These are phyloP conservation scores for Quercus bicolor DNA, from an alignment of 306 rosid genomes.

Conservation along the genomic window DNA sequence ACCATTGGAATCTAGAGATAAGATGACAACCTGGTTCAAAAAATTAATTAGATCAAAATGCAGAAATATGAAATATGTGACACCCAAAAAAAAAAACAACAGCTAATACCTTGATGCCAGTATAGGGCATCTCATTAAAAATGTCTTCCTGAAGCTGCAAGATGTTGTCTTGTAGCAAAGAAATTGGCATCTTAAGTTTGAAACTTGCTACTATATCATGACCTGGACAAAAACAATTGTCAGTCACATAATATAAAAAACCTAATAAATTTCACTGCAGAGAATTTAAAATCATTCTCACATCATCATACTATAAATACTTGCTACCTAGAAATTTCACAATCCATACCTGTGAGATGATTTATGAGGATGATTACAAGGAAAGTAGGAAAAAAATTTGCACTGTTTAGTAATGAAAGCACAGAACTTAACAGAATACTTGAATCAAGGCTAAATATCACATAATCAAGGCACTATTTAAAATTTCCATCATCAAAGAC, in stretches of 20 bases:
- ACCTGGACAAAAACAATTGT: conserved; percentile 34
- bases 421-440: not conserved
- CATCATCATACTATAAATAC: not conserved
- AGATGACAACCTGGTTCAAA: conserved; percentile 56
- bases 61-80: conserved; percentile 1
- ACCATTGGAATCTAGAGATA: conserved; percentile 49
- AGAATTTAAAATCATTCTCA: not conserved
- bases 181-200: conserved; percentile 42
- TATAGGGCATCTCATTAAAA: conserved; percentile 53
- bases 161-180: conserved; percentile 59
- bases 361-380: not conserved
- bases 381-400: not conserved
- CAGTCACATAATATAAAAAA: not conserved
- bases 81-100: conserved; percentile 19
- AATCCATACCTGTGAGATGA: not conserved
- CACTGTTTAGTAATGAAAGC: not conserved
- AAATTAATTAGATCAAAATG: conserved; percentile 16
- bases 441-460: not conserved
- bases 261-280: not conserved
- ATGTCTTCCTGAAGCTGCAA: conserved; percentile 57
- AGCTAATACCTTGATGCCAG: conserved; percentile 51
- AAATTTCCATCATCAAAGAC: not conserved
- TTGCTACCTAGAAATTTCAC: not conserved
- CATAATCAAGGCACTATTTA: not conserved
- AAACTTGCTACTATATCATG: conserved; percentile 80